Evolutionary conservation across 768 basidiomycete genomes (phyloP).

Genomic region (Hydnum rufescens): DNA sequence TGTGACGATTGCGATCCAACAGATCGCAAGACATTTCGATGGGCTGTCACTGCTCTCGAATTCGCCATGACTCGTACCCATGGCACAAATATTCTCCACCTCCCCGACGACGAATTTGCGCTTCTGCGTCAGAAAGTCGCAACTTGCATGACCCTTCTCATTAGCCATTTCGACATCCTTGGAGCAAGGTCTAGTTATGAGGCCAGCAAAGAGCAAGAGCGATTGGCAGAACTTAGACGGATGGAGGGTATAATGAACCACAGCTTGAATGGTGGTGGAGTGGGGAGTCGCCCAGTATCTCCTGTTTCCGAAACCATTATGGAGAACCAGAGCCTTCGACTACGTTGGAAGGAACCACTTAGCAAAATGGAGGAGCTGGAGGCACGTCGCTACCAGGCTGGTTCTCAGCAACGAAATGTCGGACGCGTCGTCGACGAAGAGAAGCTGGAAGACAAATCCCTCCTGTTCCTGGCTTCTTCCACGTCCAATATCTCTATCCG

Average conservation of each 20-base stretch:
- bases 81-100: constrained; percentile 72
- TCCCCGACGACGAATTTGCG: constrained; percentile 77
- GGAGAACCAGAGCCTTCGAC: constrained; percentile 34
- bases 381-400: constrained; percentile 34
- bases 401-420: constrained; percentile 50
- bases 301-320: constrained; percentile 19
- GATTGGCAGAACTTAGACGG: constrained; percentile 34
- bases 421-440: constrained; percentile 91
- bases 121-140: constrained; percentile 82
- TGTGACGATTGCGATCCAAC: constrained; percentile 95
- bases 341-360: constrained; percentile 56
- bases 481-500: constrained; percentile 86
- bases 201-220: constrained; percentile 78
- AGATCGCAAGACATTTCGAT: constrained; percentile 89
- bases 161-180: constrained; percentile 93
- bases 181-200: constrained; percentile 80
- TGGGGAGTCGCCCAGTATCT: constrained; percentile 46
- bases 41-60: constrained; percentile 92
- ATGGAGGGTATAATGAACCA: constrained; percentile 7
- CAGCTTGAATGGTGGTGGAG: background rate
- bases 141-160: constrained; percentile 89
- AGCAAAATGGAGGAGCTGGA: constrained; percentile 47
- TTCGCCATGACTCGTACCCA: constrained; percentile 77
- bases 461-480: constrained; percentile 89
- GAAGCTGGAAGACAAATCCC: constrained; percentile 79